Percentiles rank a stretch among this genome's conserved stretches.
Conservation (phyloP, 306 rosid species). For the Acacia crassicarpa region DNA sequence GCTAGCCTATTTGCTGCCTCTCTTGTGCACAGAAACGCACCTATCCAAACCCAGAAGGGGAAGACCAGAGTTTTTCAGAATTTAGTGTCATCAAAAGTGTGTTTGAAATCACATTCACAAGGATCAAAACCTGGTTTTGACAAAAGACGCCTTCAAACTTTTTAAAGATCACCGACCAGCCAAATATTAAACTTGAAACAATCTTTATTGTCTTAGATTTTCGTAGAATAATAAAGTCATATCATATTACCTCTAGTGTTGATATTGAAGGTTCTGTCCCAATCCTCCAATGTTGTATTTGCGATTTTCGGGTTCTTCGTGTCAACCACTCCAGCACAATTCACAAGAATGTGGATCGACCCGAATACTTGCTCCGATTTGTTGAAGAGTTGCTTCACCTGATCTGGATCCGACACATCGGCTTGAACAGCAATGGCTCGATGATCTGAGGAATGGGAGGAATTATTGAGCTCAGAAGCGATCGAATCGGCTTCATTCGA, state of each 20-base stretch:
- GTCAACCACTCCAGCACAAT: constrained; percentile 46
- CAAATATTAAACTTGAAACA: neutral
- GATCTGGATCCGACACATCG: constrained; percentile 45
- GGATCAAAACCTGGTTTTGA: neutral
- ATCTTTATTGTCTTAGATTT: neutral
- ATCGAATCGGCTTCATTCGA: constrained; percentile 41
- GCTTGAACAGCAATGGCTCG: constrained; percentile 40
- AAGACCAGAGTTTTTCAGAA: neutral
- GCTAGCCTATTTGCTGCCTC: constrained; percentile 42
- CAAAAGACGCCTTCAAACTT: no score
- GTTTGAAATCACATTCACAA: neutral
- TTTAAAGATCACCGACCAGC: no score
- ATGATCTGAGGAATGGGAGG: neutral
- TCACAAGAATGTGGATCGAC: constrained; percentile 40
- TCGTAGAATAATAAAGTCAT: neutral
- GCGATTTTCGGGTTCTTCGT: constrained; percentile 39
- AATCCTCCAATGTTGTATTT: constrained; percentile 38
- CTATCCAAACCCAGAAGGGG: neutral
- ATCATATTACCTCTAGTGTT: constrained; percentile 37
- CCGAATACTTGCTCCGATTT: constrained; percentile 37
- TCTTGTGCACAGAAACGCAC: constrained; percentile 37
- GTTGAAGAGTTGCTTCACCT: constrained; percentile 47
- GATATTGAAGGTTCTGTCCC: constrained; percentile 41
- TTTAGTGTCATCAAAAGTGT: neutral
- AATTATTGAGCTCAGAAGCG: constrained; percentile 38